These are phyloP conservation scores for Hippophae gyantsensis DNA, from an alignment of 306 rosid genomes.

Conservation along the genomic window DNA sequence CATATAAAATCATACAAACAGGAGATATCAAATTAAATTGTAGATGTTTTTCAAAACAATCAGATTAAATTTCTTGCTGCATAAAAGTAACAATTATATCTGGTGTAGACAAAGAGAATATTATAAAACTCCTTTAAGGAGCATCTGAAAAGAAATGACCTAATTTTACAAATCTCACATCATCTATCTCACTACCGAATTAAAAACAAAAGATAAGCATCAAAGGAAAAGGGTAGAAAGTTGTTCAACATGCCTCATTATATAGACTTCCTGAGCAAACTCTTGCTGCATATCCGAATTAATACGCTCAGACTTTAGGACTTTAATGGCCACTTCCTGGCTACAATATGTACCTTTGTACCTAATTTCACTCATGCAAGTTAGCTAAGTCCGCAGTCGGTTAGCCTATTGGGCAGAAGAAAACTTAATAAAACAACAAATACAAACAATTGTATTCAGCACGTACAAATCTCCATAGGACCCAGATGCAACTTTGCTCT, in stretches of 20 bases:
- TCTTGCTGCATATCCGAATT: conserved; percentile 78
- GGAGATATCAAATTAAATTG: conserved; percentile 5
- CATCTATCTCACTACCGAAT: not conserved
- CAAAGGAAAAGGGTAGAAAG: not conserved
- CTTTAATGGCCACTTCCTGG: conserved; percentile 94
- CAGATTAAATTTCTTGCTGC: too few relatives aligned
- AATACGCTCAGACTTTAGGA: conserved; percentile 81
- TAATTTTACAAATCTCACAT: not conserved
- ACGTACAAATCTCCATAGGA: conserved; percentile 96
- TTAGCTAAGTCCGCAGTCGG: conserved; percentile 14
- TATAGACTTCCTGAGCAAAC: conserved; percentile 88
- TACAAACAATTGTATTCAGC: conserved; percentile 6
- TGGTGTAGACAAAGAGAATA: not conserved
- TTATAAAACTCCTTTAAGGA: too few relatives aligned
- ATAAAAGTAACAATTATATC: too few relatives aligned
- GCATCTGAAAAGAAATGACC: too few relatives aligned
- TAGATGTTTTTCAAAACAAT: not conserved
- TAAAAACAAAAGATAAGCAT: not conserved
- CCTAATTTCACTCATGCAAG: conserved; percentile 34
- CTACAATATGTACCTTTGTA: conserved; percentile 84
- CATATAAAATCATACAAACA: too few relatives aligned
- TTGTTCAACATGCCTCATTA: conserved; percentile 62
- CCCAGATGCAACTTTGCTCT: conserved; percentile 80
- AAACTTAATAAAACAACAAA: not conserved
- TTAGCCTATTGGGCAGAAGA: conserved; percentile 5